Evolutionary conservation across 352 stramenopile genomes (phyloP).

Genomic region (Phytophthora quininea): DNA sequence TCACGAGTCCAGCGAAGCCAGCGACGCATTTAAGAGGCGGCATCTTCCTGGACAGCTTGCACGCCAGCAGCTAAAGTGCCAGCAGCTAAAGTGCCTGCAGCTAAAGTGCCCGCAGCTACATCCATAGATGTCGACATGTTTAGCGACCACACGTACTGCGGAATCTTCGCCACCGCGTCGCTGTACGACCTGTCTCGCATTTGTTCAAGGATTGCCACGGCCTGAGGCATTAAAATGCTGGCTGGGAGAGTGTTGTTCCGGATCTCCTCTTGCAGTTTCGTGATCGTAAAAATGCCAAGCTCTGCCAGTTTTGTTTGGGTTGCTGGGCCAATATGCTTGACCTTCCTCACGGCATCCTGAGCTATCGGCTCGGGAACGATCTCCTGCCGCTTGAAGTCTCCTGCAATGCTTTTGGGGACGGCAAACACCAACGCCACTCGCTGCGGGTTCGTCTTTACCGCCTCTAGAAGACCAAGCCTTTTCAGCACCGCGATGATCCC

Average conservation of each 20-base stretch:
- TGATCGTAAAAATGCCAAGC: not conserved
- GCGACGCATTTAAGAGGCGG: too few relatives aligned
- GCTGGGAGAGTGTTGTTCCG: not conserved
- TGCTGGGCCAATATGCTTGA: not conserved
- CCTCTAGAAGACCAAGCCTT: conserved; percentile 5
- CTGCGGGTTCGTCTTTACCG: conserved; percentile 1
- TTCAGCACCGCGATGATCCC: conserved; percentile 7
- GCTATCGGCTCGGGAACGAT: not conserved
- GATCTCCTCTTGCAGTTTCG: not conserved
- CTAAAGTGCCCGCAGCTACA: too few relatives aligned
- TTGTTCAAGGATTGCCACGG: not conserved
- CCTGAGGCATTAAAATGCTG: not conserved
- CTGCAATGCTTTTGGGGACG: not conserved
- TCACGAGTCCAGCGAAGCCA: too few relatives aligned
- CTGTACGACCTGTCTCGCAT: not conserved
- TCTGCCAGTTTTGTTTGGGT: not conserved
- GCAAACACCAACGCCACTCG: conserved; percentile 12
- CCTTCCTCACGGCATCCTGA: not conserved
- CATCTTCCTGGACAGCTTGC: too few relatives aligned
- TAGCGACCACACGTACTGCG: not conserved
- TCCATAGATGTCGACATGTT: too few relatives aligned
- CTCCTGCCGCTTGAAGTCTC: not conserved
- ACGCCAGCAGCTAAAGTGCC: too few relatives aligned
- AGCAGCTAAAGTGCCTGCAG: too few relatives aligned
- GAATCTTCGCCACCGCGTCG: not conserved